Conservation (phyloP, 139 green algal genomes). For the Picochlorum sp. region DNA sequence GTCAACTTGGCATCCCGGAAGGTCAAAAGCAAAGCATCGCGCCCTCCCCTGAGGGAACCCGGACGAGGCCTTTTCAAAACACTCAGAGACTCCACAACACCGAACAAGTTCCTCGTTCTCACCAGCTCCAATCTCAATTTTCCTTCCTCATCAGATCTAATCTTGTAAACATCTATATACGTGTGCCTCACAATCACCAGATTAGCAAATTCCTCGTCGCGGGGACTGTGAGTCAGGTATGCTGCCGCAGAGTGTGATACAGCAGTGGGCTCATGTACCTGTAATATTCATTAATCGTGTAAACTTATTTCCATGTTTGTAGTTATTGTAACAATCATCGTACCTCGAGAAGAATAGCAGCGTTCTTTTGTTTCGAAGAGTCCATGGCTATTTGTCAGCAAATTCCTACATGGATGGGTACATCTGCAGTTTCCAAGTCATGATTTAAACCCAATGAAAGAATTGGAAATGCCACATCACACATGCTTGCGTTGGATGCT, state of each 20-base stretch:
- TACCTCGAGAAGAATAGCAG: too few relatives aligned
- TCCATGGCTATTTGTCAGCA: too few relatives aligned
- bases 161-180: constrained; percentile 55
- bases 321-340: too few relatives aligned
- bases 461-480: too few relatives aligned
- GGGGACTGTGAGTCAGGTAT: constrained; percentile 16
- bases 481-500: too few relatives aligned
- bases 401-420: too few relatives aligned
- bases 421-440: too few relatives aligned
- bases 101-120: constrained; percentile 34
- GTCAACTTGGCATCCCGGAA: constrained; percentile 79
- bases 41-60: constrained; percentile 15
- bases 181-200: constrained; percentile 60
- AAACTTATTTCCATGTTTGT: too few relatives aligned
- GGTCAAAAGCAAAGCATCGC: constrained; percentile 69
- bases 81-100: constrained; percentile 59
- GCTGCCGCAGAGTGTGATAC: constrained; percentile 48
- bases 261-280: constrained; percentile 60
- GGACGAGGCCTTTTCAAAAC: constrained; percentile 39
- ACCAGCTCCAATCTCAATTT: constrained; percentile 42
- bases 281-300: too few relatives aligned
- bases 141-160: neutral
- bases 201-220: constrained; percentile 36
- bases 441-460: too few relatives aligned
- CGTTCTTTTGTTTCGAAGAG: too few relatives aligned